phyloP scores from a whole-genome alignment of 106 monocot genomes.

The Cymbidium sinense region DNA sequence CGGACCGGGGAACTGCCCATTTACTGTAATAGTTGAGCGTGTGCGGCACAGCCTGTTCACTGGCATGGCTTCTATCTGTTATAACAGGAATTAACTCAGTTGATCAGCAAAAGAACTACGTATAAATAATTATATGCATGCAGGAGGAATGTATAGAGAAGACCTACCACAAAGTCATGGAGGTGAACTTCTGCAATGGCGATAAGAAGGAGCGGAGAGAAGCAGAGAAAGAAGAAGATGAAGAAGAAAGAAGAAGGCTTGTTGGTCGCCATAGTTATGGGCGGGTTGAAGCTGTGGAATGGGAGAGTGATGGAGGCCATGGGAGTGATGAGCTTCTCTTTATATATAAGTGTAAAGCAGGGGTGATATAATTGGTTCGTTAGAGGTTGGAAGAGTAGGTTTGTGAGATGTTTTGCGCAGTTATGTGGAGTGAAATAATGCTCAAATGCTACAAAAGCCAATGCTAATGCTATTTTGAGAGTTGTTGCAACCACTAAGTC shows the following conservation, averaged over 20 bases:
- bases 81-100: neutral
- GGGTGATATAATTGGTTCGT: conserved; percentile 6
- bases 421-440: neutral
- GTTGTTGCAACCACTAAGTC: conserved; percentile 19
- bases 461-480: neutral
- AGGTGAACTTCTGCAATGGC: conserved; percentile 16
- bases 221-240: neutral
- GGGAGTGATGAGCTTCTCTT: neutral
- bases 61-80: conserved; percentile 42
- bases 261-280: neutral
- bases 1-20: conserved; percentile 67
- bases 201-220: neutral
- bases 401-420: conserved; percentile 1
- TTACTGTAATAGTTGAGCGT: conserved; percentile 47
- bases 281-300: neutral
- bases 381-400: conserved; percentile 19
- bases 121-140: neutral
- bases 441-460: too few species aligned
- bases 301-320: neutral
- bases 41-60: conserved; percentile 81
- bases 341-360: neutral
- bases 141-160: neutral
- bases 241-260: neutral
- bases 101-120: neutral
- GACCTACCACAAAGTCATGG: conserved; percentile 24